Conservation (phyloP, 345 rosid genomes). For the Cardamine chenopodiifolia region DNA sequence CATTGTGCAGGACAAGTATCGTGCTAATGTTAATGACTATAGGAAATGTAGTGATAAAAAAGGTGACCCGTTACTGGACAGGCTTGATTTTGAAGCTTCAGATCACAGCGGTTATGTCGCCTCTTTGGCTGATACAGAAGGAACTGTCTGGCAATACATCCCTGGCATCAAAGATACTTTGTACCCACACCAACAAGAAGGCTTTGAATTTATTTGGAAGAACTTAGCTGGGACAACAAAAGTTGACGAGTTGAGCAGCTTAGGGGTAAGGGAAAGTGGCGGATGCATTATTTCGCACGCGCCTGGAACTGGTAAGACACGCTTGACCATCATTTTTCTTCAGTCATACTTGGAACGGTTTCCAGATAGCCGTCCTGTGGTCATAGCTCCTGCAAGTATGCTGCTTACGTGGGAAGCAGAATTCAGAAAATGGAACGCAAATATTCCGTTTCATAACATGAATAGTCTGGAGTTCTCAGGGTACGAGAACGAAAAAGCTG, state of each 20-base stretch:
- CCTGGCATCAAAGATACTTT: constrained; percentile 54
- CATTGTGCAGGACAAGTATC: constrained; percentile 40
- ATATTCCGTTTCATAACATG: constrained; percentile 61
- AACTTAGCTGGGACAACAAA: constrained; percentile 69
- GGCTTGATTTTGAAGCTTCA: constrained; percentile 29
- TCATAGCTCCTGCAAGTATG: constrained; percentile 69
- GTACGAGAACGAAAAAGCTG: constrained; percentile 47
- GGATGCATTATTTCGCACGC: constrained; percentile 89
- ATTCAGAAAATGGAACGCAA: constrained; percentile 64
- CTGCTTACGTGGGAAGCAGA: constrained; percentile 80
- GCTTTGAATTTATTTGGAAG: constrained; percentile 81
- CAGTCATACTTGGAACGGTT: constrained; percentile 56
- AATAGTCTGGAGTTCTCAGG: constrained; percentile 51
- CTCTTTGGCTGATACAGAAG: constrained; percentile 34
- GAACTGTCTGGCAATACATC: constrained; percentile 73
- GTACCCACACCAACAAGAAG: constrained; percentile 76
- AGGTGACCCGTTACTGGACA: constrained; percentile 26
- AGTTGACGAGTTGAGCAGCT: constrained; percentile 52
- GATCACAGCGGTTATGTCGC: constrained; percentile 6
- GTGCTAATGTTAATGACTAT: constrained; percentile 31
- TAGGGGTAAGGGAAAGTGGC: constrained; percentile 27
- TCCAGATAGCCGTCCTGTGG: constrained; percentile 63
- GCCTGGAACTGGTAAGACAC: constrained; percentile 90
- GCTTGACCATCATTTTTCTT: constrained; percentile 70
- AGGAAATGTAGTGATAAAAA: constrained; percentile 30